A percentile compares a stretch with the other conserved stretches of the same genome.
These are phyloP conservation scores for Prototheca stagnorum DNA, from an alignment of 163 green algal genomes.

Conservation along the genomic window DNA sequence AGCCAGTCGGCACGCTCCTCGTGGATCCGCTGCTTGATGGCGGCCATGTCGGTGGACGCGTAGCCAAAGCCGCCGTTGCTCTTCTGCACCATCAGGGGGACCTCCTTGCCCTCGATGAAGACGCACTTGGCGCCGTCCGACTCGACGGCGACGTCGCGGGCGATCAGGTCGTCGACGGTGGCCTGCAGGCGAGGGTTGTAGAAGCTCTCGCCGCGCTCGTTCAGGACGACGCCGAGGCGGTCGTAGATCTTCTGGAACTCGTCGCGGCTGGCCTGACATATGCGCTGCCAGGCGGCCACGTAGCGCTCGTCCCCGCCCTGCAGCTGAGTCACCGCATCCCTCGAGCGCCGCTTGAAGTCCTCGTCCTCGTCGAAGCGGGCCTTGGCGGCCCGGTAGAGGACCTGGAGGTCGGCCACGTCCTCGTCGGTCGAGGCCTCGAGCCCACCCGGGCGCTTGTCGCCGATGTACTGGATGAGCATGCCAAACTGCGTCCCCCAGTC, in stretches of 20 bases:
- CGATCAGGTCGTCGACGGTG: constrained; percentile 65
- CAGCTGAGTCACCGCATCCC: constrained; percentile 70
- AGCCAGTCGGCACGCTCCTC: constrained; percentile 90
- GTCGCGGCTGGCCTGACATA: constrained; percentile 39
- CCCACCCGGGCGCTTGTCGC: constrained; percentile 46
- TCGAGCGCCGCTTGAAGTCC: constrained; percentile 82
- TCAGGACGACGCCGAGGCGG: constrained; percentile 56
- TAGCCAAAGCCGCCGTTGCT: constrained; percentile 92
- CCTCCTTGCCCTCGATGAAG: constrained; percentile 44
- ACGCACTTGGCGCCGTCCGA: constrained; percentile 75
- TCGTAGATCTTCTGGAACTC: constrained; percentile 79
- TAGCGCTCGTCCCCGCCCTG: constrained; percentile 53
- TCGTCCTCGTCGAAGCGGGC: constrained; percentile 83
- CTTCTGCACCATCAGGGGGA: constrained; percentile 93
- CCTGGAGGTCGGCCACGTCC: constrained; percentile 59
- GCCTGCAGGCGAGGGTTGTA: constrained; percentile 82
- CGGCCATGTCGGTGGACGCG: constrained; percentile 74
- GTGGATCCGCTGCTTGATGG: constrained; percentile 56
- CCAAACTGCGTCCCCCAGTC: constrained; percentile 99
- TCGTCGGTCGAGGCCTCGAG: constrained; percentile 33
- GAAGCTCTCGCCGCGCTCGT: constrained; percentile 77
- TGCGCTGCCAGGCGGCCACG: constrained; percentile 33
- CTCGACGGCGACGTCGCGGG: constrained; percentile 55
- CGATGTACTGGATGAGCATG: constrained; percentile 96
- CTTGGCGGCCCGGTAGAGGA: constrained; percentile 79